Conservation (phyloP, 1,284 basidiomycete genomes). For the Tremellales sp. region DNA sequence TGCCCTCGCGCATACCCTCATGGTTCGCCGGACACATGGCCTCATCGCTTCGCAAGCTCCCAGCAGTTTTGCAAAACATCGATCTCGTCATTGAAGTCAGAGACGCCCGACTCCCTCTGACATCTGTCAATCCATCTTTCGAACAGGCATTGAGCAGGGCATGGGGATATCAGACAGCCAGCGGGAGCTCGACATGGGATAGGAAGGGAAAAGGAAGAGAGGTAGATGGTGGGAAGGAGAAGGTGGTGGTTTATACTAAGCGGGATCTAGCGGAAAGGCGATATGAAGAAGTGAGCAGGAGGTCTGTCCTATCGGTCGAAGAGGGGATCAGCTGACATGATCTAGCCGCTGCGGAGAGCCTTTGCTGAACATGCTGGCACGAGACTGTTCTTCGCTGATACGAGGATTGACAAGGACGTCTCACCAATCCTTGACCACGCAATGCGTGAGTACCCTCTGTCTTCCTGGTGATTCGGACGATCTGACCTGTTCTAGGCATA, state of each 20-base stretch:
- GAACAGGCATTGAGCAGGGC: slow-evolving; percentile 56
- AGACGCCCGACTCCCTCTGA: slow-evolving; percentile 87
- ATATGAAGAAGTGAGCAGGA: slow-evolving; percentile 67
- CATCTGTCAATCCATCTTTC: slow-evolving; percentile 84
- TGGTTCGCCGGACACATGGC: slow-evolving; percentile 99
- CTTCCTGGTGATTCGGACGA: neutral
- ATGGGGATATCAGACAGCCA: slow-evolving; percentile 35
- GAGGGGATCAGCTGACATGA: neutral
- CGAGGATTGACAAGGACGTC: slow-evolving; percentile 50
- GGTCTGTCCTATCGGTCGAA: neutral
- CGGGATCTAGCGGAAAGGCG: slow-evolving; percentile 80
- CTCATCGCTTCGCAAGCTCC: slow-evolving; percentile 73
- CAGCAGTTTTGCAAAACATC: slow-evolving; percentile 69
- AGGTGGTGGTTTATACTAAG: slow-evolving; percentile 89
- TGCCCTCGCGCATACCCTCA: slow-evolving; percentile 62
- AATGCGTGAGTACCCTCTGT: slow-evolving; percentile 36
- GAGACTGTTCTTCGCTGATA: slow-evolving; percentile 54
- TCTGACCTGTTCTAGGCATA: slow-evolving; percentile 54
- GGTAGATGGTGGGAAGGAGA: slow-evolving; percentile 55
- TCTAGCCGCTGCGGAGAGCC: slow-evolving; percentile 50
- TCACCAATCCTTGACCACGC: slow-evolving; percentile 49
- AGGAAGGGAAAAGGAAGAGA: slow-evolving; percentile 46
- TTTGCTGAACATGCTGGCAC: slow-evolving; percentile 50
- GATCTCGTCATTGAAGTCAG: slow-evolving; percentile 92
- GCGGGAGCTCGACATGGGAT: slow-evolving; percentile 43